A percentile compares a stretch with the other conserved stretches of the same genome.
Conservation (phyloP, 768 basidiomycete species). For the Boletales sp. region DNA sequence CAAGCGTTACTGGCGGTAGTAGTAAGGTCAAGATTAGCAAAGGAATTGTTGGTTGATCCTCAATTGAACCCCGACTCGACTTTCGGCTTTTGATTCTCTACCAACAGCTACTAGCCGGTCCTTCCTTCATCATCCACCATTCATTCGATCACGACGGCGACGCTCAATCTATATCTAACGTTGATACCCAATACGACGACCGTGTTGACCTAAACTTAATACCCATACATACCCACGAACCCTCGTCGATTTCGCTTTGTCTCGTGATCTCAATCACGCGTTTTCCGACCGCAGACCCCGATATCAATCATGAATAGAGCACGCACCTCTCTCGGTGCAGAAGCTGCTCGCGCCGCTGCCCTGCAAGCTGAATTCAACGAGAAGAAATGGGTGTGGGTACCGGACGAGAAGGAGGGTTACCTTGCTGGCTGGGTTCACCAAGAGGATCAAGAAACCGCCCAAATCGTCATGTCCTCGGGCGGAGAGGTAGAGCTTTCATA, state of each 20-base stretch:
- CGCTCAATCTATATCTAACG: not conserved
- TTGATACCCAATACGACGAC: slow-evolving; percentile 8
- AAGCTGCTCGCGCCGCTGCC: slow-evolving; percentile 80
- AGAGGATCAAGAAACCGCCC: slow-evolving; percentile 78
- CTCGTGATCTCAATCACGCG: slow-evolving; percentile 10
- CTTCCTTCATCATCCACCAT: not conserved
- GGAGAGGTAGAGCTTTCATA: slow-evolving; percentile 59
- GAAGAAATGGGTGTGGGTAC: slow-evolving; percentile 99
- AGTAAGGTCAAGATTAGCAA: too few species aligned
- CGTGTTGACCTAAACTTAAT: not conserved
- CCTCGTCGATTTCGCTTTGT: slow-evolving; percentile 3
- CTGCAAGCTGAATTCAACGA: slow-evolving; percentile 95
- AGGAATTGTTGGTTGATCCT: too few species aligned
- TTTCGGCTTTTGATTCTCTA: not conserved
- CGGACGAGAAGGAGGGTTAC: slow-evolving; percentile 89
- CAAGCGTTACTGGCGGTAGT: too few species aligned
- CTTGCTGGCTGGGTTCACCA: slow-evolving; percentile 90
- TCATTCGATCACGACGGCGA: slow-evolving; percentile 1
- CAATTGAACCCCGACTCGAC: not conserved
- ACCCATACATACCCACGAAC: not conserved
- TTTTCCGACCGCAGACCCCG: slow-evolving; percentile 3
- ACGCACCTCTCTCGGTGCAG: slow-evolving; percentile 51
- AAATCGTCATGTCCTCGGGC: slow-evolving; percentile 80
- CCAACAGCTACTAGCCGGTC: slow-evolving; percentile 1
- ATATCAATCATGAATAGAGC: slow-evolving; percentile 43